Evolutionary conservation across 768 basidiomycete genomes (phyloP).

Genomic region (Podaxis sp.): DNA sequence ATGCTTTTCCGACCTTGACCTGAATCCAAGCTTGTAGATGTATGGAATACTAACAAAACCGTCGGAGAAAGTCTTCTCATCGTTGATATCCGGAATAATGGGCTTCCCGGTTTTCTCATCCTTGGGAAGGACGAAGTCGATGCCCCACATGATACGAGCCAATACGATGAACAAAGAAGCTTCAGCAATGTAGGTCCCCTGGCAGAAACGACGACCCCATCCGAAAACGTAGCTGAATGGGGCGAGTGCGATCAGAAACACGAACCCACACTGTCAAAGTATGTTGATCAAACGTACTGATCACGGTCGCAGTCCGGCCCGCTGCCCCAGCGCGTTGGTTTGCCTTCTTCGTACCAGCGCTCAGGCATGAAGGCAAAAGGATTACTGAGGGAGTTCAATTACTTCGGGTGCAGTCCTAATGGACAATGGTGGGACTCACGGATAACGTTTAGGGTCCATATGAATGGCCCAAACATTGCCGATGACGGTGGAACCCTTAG

Average conservation of each 20-base stretch:
- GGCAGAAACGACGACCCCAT: conserved; percentile 13
- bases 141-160: conserved; percentile 12
- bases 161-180: conserved; percentile 11
- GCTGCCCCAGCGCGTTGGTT: conserved; percentile 22
- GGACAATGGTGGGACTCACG: conserved; percentile 5
- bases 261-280: neutral
- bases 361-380: conserved; percentile 29
- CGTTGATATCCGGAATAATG: conserved; percentile 12
- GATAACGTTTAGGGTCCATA: conserved; percentile 24
- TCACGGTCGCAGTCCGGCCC: conserved; percentile 24
- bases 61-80: conserved; percentile 11
- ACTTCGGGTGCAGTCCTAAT: neutral
- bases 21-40: conserved; percentile 12
- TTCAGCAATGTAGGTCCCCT: conserved; percentile 11
- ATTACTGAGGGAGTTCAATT: conserved; percentile 13
- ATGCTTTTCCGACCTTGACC: conserved; percentile 6
- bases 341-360: conserved; percentile 25
- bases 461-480: conserved; percentile 25
- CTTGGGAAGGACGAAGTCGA: conserved; percentile 10
- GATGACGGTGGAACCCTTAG: conserved; percentile 19
- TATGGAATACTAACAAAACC: conserved; percentile 12
- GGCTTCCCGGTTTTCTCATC: conserved; percentile 9
- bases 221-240: conserved; percentile 9
- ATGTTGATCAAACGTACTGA: conserved; percentile 16
- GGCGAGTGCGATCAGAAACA: neutral